Evolutionary conservation across 495 filamentous ascomycete species (phyloP).

Genomic region (Symbiotaphrina buchneri): DNA sequence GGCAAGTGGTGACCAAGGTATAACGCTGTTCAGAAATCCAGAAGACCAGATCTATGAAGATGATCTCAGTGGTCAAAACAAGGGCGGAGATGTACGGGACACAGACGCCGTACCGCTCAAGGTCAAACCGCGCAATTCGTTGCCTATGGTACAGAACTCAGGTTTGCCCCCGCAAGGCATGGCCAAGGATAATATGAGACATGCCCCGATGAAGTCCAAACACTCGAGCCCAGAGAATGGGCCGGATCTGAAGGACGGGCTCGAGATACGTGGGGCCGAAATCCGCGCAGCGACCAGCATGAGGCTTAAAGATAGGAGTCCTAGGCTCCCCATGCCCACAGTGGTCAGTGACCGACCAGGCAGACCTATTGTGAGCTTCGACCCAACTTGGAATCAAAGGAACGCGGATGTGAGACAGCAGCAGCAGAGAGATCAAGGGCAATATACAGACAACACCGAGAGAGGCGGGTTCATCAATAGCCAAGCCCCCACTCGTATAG

Average conservation of each 20-base stretch:
- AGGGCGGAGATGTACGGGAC: not conserved
- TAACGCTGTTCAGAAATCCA: constrained; percentile 24
- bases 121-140: not conserved
- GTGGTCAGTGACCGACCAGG: constrained; percentile 67
- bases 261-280: constrained; percentile 68
- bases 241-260: constrained; percentile 44
- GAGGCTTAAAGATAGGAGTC: constrained; percentile 60
- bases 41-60: constrained; percentile 84
- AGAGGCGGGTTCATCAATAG: no score
- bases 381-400: constrained; percentile 51
- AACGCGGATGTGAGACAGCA: constrained; percentile 10
- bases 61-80: constrained; percentile 13
- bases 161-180: not conserved
- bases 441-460: constrained; percentile 4
- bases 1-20: constrained; percentile 25
- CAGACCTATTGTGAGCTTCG: constrained; percentile 86
- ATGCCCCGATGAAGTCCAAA: no score
- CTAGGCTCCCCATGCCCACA: constrained; percentile 64
- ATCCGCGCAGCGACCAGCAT: constrained; percentile 83
- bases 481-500: not conserved
- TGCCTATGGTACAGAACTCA: not conserved
- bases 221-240: constrained; percentile 7
- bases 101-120: not conserved
- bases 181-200: not conserved
- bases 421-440: constrained; percentile 2